These are phyloP conservation scores for Arthrobotrys sinensis DNA, from an alignment of 2,329 filamentous ascomycete genomes.

Conservation along the genomic window DNA sequence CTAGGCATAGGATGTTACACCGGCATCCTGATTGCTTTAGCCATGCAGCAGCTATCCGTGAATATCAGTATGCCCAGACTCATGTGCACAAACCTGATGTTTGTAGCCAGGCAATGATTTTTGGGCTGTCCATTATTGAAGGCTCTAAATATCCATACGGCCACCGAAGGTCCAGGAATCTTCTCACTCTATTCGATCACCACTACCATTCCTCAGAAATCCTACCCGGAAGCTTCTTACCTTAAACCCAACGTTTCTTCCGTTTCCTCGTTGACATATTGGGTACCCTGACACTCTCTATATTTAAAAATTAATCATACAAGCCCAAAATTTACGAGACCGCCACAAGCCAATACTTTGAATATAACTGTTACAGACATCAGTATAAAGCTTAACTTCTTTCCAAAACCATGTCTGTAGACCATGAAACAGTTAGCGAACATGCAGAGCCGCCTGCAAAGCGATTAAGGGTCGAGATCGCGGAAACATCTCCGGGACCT, in stretches of 20 bases:
- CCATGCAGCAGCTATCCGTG: constrained; percentile 1
- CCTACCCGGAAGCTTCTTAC: background rate
- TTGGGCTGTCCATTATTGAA: background rate
- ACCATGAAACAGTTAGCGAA: background rate
- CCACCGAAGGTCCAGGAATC: too few species aligned
- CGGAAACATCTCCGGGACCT: background rate
- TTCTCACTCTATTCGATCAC: too few species aligned
- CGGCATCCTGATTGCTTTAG: constrained; percentile 2
- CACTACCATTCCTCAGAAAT: background rate
- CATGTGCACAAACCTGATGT: too few species aligned
- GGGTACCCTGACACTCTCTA: too few species aligned
- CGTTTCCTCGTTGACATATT: too few species aligned
- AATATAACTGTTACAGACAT: too few species aligned
- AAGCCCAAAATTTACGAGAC: too few species aligned
- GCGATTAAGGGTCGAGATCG: background rate
- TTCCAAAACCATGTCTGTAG: constrained; percentile 2
- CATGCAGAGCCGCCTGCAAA: background rate
- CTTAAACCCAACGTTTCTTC: background rate
- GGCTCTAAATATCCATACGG: too few species aligned
- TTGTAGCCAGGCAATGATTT: background rate
- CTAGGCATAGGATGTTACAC: background rate
- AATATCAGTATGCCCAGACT: too few species aligned
- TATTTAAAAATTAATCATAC: too few species aligned
- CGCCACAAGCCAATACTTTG: too few species aligned
- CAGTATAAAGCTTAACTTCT: too few species aligned